phyloP scores from a whole-genome alignment of 169 alveolate genomes.

The Babesia bigemina region DNA sequence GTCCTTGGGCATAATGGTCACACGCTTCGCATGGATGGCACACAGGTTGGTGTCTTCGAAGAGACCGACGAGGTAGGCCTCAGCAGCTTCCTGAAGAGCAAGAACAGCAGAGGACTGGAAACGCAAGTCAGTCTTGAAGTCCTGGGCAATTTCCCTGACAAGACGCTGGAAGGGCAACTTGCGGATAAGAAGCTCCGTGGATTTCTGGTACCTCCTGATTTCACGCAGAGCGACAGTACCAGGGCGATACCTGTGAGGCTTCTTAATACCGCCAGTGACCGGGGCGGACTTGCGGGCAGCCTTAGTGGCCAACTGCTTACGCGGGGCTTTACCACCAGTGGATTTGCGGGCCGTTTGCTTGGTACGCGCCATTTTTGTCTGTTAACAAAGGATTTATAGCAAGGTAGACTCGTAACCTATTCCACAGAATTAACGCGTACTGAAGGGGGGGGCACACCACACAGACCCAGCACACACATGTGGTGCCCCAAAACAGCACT shows the following conservation, averaged over 20 bases:
- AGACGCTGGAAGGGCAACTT: slow-evolving; percentile 98
- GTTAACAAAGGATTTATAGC: slow-evolving; percentile 12
- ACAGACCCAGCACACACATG: slow-evolving; percentile 33
- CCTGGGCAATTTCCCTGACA: slow-evolving; percentile 96
- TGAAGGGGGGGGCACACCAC: slow-evolving; percentile 22
- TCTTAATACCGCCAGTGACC: slow-evolving; percentile 90
- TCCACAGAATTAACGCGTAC: slow-evolving; percentile 50
- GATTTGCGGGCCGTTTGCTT: slow-evolving; percentile 97
- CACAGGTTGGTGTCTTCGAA: slow-evolving; percentile 99
- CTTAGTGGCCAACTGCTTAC: slow-evolving; percentile 93
- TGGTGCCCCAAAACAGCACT: slow-evolving; percentile 31
- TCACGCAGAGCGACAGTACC: slow-evolving; percentile 99
- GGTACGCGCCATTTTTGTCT: slow-evolving; percentile 92
- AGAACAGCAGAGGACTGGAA: slow-evolving; percentile 98
- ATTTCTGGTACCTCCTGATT: slow-evolving; percentile 96
- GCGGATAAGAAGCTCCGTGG: slow-evolving; percentile 96
- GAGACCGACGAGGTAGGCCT: slow-evolving; percentile 97
- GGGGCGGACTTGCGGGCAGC: slow-evolving; percentile 96
- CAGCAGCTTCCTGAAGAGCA: slow-evolving; percentile 99
- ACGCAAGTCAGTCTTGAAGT: slow-evolving; percentile 96
- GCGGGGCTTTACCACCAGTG: slow-evolving; percentile 97
- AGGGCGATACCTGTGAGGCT: slow-evolving; percentile 96
- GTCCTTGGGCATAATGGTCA: slow-evolving; percentile 99
- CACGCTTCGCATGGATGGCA: slow-evolving; percentile 99
- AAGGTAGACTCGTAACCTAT: slow-evolving; percentile 16